A percentile compares a stretch with the other conserved stretches of the same genome.
phyloP scores from a whole-genome alignment of 805 yeast genomes.

The Priceomyces medius region DNA sequence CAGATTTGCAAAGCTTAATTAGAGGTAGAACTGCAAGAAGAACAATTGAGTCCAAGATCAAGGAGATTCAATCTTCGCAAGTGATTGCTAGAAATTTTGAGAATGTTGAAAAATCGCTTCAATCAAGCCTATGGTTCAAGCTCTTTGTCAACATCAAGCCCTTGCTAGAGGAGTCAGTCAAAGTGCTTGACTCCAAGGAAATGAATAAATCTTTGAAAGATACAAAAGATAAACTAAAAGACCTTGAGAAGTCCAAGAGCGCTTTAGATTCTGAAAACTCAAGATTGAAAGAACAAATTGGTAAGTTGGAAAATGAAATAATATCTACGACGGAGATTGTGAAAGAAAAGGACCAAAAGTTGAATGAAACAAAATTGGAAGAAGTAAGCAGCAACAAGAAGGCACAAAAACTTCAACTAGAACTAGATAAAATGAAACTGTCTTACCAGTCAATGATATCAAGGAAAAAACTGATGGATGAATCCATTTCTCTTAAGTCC shows the following conservation, averaged over 20 bases:
- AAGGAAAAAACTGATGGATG: constrained; percentile 30
- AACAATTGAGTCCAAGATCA: constrained; percentile 46
- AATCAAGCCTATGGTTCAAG: constrained; percentile 73
- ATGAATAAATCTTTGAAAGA: constrained; percentile 55
- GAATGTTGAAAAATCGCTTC: constrained; percentile 45
- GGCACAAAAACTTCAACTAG: constrained; percentile 26
- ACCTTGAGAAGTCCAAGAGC: constrained; percentile 29
- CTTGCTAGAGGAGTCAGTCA: constrained; percentile 60
- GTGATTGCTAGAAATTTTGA: constrained; percentile 62
- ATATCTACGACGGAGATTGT: constrained; percentile 29
- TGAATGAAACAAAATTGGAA: constrained; percentile 29
- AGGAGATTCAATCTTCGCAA: constrained; percentile 67
- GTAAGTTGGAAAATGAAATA: constrained; percentile 33
- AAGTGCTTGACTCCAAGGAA: constrained; percentile 56
- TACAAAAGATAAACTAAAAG: constrained; percentile 45
- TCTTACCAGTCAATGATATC: constrained; percentile 27
- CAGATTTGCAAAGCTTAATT: constrained; percentile 60
- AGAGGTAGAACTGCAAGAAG: constrained; percentile 65
- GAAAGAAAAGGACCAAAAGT: constrained; percentile 45
- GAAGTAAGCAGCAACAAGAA: constrained; percentile 33
- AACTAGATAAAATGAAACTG: constrained; percentile 27
- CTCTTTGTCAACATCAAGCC: constrained; percentile 74
- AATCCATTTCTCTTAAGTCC: constrained; percentile 18
- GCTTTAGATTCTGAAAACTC: constrained; percentile 33
- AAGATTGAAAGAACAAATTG: constrained; percentile 39